Percentiles rank a stretch among this genome's conserved stretches.
phyloP scores from a whole-genome alignment of 2,329 filamentous ascomycete genomes.

The Xylariaceae sp. region DNA sequence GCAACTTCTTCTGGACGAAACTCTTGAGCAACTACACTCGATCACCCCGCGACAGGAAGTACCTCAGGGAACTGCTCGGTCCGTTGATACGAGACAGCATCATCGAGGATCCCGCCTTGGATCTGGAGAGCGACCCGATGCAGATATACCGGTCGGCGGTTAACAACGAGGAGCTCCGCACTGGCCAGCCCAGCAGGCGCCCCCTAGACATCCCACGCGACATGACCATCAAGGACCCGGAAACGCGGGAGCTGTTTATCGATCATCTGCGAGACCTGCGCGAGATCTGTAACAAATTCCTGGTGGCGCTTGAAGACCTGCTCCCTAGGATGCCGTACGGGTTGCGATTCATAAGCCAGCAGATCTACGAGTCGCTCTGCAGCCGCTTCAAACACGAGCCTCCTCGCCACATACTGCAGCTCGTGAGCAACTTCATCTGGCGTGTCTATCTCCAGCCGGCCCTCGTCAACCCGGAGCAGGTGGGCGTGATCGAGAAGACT shows the following conservation, averaged over 20 bases:
- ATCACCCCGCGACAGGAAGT: constrained; percentile 88
- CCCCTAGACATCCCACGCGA: constrained; percentile 83
- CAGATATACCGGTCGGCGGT: constrained; percentile 95
- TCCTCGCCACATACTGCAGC: constrained; percentile 69
- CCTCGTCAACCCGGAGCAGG: constrained; percentile 82
- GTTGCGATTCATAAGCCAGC: constrained; percentile 78
- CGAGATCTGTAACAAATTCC: constrained; percentile 90
- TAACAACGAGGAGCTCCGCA: constrained; percentile 94
- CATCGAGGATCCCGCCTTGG: constrained; percentile 82
- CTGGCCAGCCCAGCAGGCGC: constrained; percentile 74
- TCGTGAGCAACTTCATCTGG: constrained; percentile 90
- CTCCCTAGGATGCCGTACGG: constrained; percentile 89
- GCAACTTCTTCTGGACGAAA: constrained; percentile 90
- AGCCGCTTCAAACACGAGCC: constrained; percentile 76
- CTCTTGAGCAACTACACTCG: constrained; percentile 82
- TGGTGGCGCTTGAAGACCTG: constrained; percentile 73
- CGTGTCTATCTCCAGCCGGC: constrained; percentile 89
- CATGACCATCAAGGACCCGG: constrained; percentile 89
- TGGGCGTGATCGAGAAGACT: constrained; percentile 84
- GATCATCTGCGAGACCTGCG: constrained; percentile 89
- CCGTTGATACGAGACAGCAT: constrained; percentile 86
- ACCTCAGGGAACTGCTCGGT: constrained; percentile 78
- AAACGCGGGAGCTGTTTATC: constrained; percentile 89
- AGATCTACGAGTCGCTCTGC: constrained; percentile 75
- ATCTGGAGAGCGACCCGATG: constrained; percentile 93